These are phyloP conservation scores for Lobosporangium transversale DNA, from an alignment of 192 early-diverging fungal species.

Conservation along the genomic window DNA sequence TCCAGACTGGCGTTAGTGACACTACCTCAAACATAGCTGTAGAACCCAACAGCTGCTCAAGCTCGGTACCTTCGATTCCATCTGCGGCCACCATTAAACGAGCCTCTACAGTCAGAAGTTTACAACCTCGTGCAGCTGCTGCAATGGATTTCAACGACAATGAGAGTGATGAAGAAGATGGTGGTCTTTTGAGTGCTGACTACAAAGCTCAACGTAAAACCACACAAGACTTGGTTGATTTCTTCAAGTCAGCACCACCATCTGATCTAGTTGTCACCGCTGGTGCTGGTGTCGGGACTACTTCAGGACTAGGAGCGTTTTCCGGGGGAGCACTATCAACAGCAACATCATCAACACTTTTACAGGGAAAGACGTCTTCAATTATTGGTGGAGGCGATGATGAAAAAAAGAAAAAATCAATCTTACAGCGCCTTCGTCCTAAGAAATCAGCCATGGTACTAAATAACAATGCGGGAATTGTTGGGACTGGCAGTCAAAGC, in stretches of 20 bases:
- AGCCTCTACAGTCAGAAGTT: slow-evolving; percentile 6
- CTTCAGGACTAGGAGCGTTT: not conserved
- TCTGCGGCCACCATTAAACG: not conserved
- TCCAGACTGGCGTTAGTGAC: too few species aligned
- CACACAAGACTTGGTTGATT: slow-evolving; percentile 34
- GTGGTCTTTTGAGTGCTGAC: slow-evolving; percentile 16
- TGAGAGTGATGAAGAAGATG: slow-evolving; percentile 18
- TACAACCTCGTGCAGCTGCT: slow-evolving; percentile 39
- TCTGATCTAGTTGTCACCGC: not conserved
- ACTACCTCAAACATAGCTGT: too few species aligned
- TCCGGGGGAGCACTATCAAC: not conserved
- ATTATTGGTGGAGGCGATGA: not conserved
- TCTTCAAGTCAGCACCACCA: slow-evolving; percentile 36
- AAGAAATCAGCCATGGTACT: slow-evolving; percentile 14
- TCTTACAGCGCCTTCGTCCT: slow-evolving; percentile 29
- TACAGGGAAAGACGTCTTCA: not conserved
- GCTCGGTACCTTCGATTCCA: not conserved
- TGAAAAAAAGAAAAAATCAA: slow-evolving; percentile 29
- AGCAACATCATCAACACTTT: not conserved
- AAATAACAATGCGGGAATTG: not conserved
- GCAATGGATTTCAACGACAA: slow-evolving; percentile 29
- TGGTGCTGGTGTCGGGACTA: not conserved
- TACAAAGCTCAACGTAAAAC: slow-evolving; percentile 37
- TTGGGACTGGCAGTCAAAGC: not conserved
- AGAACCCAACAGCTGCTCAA: too few species aligned